Percentiles rank a stretch among this genome's conserved stretches.
Conservation (phyloP, 2,329 filamentous ascomycete genomes). For the Pseudocercospora pini-densiflorae region DNA sequence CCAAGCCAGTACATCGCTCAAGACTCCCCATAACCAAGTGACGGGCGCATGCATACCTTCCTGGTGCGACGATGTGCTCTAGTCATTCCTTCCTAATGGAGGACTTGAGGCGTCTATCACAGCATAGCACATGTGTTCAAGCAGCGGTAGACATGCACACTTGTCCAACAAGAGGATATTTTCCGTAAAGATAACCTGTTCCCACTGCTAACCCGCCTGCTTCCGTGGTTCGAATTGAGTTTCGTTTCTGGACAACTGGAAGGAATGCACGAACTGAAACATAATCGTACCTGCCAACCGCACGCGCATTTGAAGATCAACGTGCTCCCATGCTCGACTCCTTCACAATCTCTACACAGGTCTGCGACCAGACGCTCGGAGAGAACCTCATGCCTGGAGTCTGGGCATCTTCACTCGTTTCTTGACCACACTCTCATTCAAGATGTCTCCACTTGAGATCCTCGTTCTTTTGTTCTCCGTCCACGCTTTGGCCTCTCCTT, state of each 20-base stretch:
- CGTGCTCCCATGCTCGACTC: background rate
- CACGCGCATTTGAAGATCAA: background rate
- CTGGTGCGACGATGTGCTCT: constrained; percentile 12
- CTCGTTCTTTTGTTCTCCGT: constrained; percentile 19
- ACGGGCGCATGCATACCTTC: constrained; percentile 6
- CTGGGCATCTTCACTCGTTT: constrained; percentile 6
- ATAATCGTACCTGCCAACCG: background rate
- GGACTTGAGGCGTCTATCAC: constrained; percentile 16
- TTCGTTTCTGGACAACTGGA: background rate
- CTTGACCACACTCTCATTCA: constrained; percentile 3
- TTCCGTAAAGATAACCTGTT: background rate
- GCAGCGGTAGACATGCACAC: background rate
- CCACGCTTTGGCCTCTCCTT: constrained; percentile 21
- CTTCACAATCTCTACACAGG: background rate
- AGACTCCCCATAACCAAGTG: constrained; percentile 12
- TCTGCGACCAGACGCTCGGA: background rate
- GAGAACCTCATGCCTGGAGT: background rate
- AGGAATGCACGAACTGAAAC: background rate
- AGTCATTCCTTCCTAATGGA: constrained; percentile 15
- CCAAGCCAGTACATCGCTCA: constrained; percentile 21
- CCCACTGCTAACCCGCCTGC: background rate
- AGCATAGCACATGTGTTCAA: constrained; percentile 10
- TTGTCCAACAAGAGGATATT: constrained; percentile 8
- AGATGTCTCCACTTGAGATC: constrained; percentile 22
- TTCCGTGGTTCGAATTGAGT: no score